Conservation (phyloP, 495 filamentous ascomycete species). For the Neurospora sp. region DNA sequence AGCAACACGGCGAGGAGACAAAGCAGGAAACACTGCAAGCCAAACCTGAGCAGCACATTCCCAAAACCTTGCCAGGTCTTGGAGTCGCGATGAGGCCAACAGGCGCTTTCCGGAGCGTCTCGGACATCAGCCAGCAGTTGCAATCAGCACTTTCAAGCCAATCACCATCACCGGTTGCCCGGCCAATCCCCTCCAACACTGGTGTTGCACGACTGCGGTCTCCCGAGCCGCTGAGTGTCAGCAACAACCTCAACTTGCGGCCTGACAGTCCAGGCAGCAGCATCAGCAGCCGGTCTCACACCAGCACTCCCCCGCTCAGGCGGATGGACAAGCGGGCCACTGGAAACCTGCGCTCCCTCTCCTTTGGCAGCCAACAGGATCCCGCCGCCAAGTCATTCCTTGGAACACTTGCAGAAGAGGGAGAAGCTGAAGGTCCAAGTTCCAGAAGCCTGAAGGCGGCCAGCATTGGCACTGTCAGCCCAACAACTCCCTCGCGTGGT, state of each 20-base stretch:
- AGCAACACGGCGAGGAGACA: background rate
- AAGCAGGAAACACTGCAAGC: background rate
- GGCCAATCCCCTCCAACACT: slow-evolving; percentile 35
- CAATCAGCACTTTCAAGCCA: slow-evolving; percentile 6
- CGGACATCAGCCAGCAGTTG: background rate
- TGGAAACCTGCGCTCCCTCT: slow-evolving; percentile 69
- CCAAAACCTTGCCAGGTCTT: background rate
- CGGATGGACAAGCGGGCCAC: slow-evolving; percentile 63
- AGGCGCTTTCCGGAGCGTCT: background rate
- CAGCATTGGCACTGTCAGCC: background rate
- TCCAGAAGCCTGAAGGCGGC: slow-evolving; percentile 1
- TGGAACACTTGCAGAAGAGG: background rate
- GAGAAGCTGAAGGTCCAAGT: background rate
- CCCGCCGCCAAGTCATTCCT: slow-evolving; percentile 13
- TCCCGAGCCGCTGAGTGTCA: slow-evolving; percentile 36
- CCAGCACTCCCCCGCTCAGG: slow-evolving; percentile 56
- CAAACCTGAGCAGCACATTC: background rate
- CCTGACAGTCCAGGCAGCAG: slow-evolving; percentile 44
- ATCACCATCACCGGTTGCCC: slow-evolving; percentile 22
- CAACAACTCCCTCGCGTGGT: background rate
- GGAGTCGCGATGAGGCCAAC: background rate
- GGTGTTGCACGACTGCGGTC: slow-evolving; percentile 45
- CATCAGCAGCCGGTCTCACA: slow-evolving; percentile 36
- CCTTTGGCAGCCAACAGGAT: slow-evolving; percentile 44
- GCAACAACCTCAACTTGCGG: slow-evolving; percentile 24